Evolutionary conservation across 352 stramenopile species (phyloP), one percentile per base, ranked within the genome.

Genomic region (Phytophthora brassicae): DNA sequence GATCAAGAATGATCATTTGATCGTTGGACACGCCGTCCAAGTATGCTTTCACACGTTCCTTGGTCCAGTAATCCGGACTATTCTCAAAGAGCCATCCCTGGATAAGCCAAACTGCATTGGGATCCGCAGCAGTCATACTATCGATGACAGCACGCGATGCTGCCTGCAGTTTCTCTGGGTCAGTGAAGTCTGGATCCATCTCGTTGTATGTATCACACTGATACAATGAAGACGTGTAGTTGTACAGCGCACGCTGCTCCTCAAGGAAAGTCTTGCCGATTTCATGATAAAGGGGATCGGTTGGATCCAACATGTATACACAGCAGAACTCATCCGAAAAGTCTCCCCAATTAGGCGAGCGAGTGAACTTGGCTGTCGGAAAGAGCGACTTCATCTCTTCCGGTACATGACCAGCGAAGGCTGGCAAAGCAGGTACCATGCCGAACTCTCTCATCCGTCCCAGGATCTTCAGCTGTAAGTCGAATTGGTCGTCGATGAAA

Each of bases 381-480:
- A 86, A 95, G 8, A 87, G 64, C 17, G 62, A 22, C 50, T 86
- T 80, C 36, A 97, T 59, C 49, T 95, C 88, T 63, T 93, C 74
- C 0, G 92, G 90, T 20, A 97, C 87, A 51, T 97, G 89, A 0
- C 91, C 84, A 2, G 84, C 87, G 63, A 98, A 98, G 2, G 75
- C 89, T 1, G 90, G 92, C n/a, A 97, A 72, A 12, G 90, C 81
- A 20, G 88, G 88, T n/a, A 95, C 64, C 79, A 98, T 97, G 43
- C 88, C 90, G 16, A 96, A 88, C 57, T 85, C 74, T n/a, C 74
- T 70, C 76, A 97, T 92, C 28, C 89, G 80, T 8, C 67, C 74
- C n/a, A 97, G 57, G 29, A 96, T 97, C 44, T 82, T 66, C 19
- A 88, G 49, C 38, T 97, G 88, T 0, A 97, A 68, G 6, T 64